phyloP scores from a whole-genome alignment of 108 stramenopile genomes.

The Fistulifera solaris region DNA sequence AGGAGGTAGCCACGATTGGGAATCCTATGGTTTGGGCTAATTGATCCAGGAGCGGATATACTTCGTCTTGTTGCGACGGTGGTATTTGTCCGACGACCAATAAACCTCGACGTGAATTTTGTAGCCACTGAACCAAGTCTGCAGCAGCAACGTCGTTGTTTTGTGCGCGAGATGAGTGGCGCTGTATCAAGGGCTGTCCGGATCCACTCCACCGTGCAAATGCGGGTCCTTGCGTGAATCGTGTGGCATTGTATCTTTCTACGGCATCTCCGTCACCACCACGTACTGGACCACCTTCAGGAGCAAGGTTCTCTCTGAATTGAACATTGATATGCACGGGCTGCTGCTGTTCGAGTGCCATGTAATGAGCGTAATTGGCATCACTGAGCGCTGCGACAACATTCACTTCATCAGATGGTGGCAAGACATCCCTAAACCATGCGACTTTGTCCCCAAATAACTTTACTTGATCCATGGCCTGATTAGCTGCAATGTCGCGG shows the following conservation, averaged over 20 bases:
- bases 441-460: constrained; percentile 60
- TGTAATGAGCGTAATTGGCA: constrained; percentile 67
- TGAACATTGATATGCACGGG: constrained; percentile 92
- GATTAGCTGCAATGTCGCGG: constrained; percentile 84
- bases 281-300: constrained; percentile 75
- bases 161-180: constrained; percentile 5
- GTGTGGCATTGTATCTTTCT: constrained; percentile 42
- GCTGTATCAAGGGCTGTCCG: constrained; percentile 17
- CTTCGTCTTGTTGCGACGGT: neutral
- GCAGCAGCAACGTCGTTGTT: constrained; percentile 18
- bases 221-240: constrained; percentile 70
- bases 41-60: constrained; percentile 23
- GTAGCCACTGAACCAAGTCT: constrained; percentile 38
- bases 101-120: constrained; percentile 55
- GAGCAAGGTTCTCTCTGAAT: constrained; percentile 91
- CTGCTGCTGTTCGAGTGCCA: constrained; percentile 43
- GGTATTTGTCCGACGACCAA: constrained; percentile 74
- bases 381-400: constrained; percentile 71
- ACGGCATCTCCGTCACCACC: constrained; percentile 52
- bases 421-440: constrained; percentile 82
- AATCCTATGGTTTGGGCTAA: constrained; percentile 60
- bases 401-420: constrained; percentile 76
- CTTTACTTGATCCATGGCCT: constrained; percentile 88
- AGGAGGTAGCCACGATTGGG: constrained; percentile 68
- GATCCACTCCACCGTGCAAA: constrained; percentile 55